phyloP scores from a whole-genome alignment of 2,329 filamentous ascomycete genomes.

The Tricladium varicosporioides region DNA sequence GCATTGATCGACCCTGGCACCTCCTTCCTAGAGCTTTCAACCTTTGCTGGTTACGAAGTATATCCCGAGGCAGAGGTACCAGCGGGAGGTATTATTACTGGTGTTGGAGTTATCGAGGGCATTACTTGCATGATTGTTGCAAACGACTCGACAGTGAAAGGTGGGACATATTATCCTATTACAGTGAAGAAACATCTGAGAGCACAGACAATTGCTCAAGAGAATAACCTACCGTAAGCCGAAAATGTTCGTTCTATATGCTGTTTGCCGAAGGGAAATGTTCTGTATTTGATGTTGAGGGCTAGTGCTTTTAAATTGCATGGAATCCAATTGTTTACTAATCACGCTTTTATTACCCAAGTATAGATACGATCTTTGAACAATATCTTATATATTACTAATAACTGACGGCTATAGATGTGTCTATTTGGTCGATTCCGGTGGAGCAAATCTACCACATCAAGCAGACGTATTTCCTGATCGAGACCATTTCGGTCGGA shows the following conservation, averaged over 20 bases:
- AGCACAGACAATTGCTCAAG: conserved; percentile 84
- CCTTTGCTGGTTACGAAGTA: conserved; percentile 82
- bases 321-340: not conserved
- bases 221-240: conserved; percentile 71
- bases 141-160: conserved; percentile 96
- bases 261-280: no score
- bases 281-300: no score
- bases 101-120: conserved; percentile 85
- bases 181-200: conserved; percentile 97
- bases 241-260: no score
- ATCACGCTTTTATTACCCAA: no score
- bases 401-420: conserved; percentile 48
- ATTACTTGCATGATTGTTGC: conserved; percentile 91
- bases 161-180: conserved; percentile 94
- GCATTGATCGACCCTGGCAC: conserved; percentile 86
- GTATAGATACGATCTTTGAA: not conserved
- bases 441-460: conserved; percentile 90
- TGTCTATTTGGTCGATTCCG: conserved; percentile 94
- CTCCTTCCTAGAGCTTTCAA: conserved; percentile 88
- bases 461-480: conserved; percentile 97
- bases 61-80: conserved; percentile 87
- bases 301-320: no score
- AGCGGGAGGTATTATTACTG: conserved; percentile 87
- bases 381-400: not conserved
- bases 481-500: conserved; percentile 86